Evolutionary conservation across 2,329 filamentous ascomycete genomes (phyloP).

Genomic region (Curvularia sp.): DNA sequence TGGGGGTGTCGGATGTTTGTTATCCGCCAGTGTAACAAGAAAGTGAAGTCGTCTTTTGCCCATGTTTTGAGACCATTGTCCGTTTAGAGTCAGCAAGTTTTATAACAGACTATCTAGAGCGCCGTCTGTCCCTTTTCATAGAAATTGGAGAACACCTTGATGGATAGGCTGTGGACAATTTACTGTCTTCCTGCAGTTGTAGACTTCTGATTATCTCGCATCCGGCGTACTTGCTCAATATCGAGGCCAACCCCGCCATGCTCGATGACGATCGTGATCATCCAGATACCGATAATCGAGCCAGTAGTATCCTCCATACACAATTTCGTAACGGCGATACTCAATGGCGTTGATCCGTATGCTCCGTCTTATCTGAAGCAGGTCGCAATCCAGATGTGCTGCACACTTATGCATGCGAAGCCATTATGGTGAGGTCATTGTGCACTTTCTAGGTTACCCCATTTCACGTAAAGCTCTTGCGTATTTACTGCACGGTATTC

Average conservation of each 20-base stretch:
- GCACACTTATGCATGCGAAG: conserved; percentile 29
- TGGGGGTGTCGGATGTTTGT: conserved; percentile 16
- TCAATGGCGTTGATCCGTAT: conserved; percentile 23
- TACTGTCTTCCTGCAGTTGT: neutral
- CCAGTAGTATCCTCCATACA: conserved; percentile 30
- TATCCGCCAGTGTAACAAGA: conserved; percentile 9
- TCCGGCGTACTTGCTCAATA: conserved; percentile 18
- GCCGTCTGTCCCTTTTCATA: neutral
- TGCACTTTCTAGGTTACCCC: conserved; percentile 27
- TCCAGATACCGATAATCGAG: conserved; percentile 10
- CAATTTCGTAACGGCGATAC: conserved; percentile 34
- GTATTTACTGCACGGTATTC: conserved; percentile 10
- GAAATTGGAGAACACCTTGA: conserved; percentile 20
- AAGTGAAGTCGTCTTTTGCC: neutral
- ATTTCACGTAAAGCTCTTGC: conserved; percentile 24
- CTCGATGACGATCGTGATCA: conserved; percentile 30
- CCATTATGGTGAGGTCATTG: conserved; percentile 30
- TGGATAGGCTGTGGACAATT: conserved; percentile 11
- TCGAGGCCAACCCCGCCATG: conserved; percentile 36
- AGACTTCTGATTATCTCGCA: conserved; percentile 7
- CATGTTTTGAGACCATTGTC: neutral
- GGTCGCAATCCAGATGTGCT: conserved; percentile 16
- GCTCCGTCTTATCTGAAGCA: conserved; percentile 40
- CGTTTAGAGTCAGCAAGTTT: neutral
- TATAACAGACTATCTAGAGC: neutral